Evolutionary conservation across 2,329 filamentous ascomycete species (phyloP).

Genomic region (Metarhizium brunneum): DNA sequence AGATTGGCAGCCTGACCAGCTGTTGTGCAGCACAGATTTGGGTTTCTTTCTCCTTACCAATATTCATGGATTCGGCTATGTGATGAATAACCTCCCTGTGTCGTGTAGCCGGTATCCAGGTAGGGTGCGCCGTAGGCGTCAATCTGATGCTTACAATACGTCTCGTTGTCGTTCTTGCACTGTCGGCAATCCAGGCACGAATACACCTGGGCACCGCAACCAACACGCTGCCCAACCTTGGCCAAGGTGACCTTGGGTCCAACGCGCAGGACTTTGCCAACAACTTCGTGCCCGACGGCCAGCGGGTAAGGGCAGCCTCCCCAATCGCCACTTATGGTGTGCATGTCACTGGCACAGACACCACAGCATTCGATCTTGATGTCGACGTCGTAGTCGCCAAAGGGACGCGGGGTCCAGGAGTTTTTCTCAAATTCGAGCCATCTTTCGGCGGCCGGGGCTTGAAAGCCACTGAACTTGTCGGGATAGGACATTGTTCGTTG

Average conservation of each 20-base stretch:
- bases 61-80: conserved; percentile 9
- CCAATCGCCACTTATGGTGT: conserved; percentile 63
- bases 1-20: too few species aligned
- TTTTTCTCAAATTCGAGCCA: too few species aligned
- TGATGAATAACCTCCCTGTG: conserved; percentile 47
- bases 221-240: too few species aligned
- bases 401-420: too few species aligned
- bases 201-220: conserved; percentile 51
- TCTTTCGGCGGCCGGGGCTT: too few species aligned
- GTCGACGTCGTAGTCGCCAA: too few species aligned
- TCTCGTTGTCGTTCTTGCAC: conserved; percentile 31
- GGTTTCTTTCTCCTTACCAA: too few species aligned
- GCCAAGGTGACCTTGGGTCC: too few species aligned
- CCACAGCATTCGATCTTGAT: conserved; percentile 33
- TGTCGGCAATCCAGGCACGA: conserved; percentile 38
- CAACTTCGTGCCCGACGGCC: conserved; percentile 56
- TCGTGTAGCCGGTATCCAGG: conserved; percentile 41
- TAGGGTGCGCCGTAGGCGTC: conserved; percentile 44
- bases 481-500: too few species aligned
- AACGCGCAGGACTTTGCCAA: too few species aligned
- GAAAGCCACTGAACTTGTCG: too few species aligned
- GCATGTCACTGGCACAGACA: conserved; percentile 63
- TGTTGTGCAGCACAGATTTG: too few species aligned
- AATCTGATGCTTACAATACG: conserved; percentile 28
- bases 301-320: conserved; percentile 52